phyloP scores from a whole-genome alignment of 371 early-diverging fungal species.

The Zychaea mexicana region DNA sequence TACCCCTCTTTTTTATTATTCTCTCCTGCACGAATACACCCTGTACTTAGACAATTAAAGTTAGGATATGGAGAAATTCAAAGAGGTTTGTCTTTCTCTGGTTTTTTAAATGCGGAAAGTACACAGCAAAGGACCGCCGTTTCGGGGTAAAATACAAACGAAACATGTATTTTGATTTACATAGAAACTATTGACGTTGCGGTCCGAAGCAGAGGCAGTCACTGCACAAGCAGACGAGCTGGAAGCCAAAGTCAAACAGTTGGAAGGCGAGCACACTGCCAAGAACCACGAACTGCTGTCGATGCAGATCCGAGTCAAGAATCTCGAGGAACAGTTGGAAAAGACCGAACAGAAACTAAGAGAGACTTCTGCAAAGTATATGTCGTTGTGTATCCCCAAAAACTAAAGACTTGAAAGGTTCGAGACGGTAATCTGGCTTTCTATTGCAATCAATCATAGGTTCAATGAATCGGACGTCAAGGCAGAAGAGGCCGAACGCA shows the following conservation, averaged over 20 bases:
- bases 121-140: too few species aligned
- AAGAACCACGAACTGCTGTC: conserved; percentile 82
- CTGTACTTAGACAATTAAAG: too few species aligned
- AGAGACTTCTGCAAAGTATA: conserved; percentile 63
- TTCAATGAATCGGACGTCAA: conserved; percentile 70
- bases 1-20: too few species aligned
- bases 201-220: conserved; percentile 71
- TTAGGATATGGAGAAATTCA: conserved; percentile 61
- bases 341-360: conserved; percentile 62
- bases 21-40: too few species aligned
- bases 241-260: conserved; percentile 64
- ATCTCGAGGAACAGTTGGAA: conserved; percentile 66
- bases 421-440: not conserved
- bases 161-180: conserved; percentile 18
- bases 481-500: conserved; percentile 74
- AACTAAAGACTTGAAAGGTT: not conserved
- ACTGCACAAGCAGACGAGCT: conserved; percentile 67
- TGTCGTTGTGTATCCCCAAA: not conserved
- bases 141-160: conserved; percentile 2
- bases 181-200: conserved; percentile 64
- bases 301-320: conserved; percentile 64
- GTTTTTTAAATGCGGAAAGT: not conserved
- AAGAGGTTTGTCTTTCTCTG: conserved; percentile 39
- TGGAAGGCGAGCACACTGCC: conserved; percentile 59
- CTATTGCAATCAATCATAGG: conserved; percentile 31